Conservation (phyloP, 768 basidiomycete species). For the Lactarius akahatsu region DNA sequence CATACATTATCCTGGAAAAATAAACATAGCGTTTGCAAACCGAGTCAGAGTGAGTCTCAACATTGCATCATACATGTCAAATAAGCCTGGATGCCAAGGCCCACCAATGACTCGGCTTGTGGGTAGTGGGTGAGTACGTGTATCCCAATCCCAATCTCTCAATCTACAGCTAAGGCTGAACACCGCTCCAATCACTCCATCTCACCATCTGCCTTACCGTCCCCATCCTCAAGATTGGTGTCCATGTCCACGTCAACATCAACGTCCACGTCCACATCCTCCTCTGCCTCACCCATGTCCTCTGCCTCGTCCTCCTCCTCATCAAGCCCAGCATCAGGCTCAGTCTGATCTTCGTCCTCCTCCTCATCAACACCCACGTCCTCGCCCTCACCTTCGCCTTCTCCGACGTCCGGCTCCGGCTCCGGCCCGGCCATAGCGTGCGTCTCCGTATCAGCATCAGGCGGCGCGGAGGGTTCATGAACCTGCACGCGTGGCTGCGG, state of each 20-base stretch:
- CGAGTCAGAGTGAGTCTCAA: no score
- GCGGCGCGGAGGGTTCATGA: background rate
- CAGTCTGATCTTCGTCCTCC: background rate
- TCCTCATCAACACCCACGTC: conserved; percentile 35
- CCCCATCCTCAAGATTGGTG: conserved; percentile 9
- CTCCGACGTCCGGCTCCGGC: conserved; percentile 36
- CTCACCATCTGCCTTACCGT: conserved; percentile 11
- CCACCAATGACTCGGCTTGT: background rate
- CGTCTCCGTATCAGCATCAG: conserved; percentile 31
- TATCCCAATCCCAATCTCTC: background rate
- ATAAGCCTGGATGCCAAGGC: background rate
- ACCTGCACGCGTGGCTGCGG: conserved; percentile 31
- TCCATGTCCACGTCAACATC: conserved; percentile 20
- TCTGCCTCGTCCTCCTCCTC: conserved; percentile 9
- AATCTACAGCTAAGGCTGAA: background rate
- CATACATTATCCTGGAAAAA: background rate
- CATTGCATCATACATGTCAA: no score
- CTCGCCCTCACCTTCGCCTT: conserved; percentile 39
- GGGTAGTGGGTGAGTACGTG: background rate
- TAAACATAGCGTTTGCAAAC: no score
- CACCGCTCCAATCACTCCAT: background rate
- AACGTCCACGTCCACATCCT: conserved; percentile 16
- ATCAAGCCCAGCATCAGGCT: background rate
- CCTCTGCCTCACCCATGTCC: conserved; percentile 12
- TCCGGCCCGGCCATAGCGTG: conserved; percentile 30